Evolutionary conservation across 805 yeast genomes (phyloP).

Genomic region (Suhomyces faveliae): DNA sequence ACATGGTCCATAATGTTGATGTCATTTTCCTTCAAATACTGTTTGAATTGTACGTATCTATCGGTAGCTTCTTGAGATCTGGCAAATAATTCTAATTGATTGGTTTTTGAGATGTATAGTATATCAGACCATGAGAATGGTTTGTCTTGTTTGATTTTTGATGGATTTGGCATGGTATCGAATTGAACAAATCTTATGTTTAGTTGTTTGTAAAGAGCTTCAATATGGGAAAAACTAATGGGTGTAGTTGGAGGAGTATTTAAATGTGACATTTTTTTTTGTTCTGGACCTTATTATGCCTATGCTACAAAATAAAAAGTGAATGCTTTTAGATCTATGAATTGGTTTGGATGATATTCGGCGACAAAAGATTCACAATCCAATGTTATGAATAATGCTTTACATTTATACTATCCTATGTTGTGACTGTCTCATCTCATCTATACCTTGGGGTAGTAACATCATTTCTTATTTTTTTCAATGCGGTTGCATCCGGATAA

Average conservation of each 20-base stretch:
- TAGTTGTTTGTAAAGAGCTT: constrained; percentile 13
- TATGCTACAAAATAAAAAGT: neutral
- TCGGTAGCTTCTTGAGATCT: constrained; percentile 46
- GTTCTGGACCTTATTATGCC: neutral
- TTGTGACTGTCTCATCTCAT: neutral
- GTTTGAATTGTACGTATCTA: constrained; percentile 48
- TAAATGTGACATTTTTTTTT: constrained; percentile 10
- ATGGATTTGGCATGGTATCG: constrained; percentile 38
- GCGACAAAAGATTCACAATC: neutral
- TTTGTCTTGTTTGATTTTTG: constrained; percentile 26
- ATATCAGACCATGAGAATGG: constrained; percentile 52
- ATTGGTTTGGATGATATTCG: neutral
- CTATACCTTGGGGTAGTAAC: constrained; percentile 1
- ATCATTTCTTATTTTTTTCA: constrained; percentile 1
- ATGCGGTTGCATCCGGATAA: constrained; percentile 6
- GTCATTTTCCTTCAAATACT: constrained; percentile 28
- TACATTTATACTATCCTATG: neutral
- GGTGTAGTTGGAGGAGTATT: constrained; percentile 15
- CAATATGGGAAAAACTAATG: constrained; percentile 7
- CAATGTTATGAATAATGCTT: neutral
- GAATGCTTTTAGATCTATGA: neutral
- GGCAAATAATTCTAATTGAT: constrained; percentile 47
- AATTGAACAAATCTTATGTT: constrained; percentile 23
- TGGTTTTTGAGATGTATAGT: constrained; percentile 34
- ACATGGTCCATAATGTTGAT: constrained; percentile 50